Conservation (phyloP, 192 early-diverging fungal genomes). For the Mortierella hygrophila region DNA sequence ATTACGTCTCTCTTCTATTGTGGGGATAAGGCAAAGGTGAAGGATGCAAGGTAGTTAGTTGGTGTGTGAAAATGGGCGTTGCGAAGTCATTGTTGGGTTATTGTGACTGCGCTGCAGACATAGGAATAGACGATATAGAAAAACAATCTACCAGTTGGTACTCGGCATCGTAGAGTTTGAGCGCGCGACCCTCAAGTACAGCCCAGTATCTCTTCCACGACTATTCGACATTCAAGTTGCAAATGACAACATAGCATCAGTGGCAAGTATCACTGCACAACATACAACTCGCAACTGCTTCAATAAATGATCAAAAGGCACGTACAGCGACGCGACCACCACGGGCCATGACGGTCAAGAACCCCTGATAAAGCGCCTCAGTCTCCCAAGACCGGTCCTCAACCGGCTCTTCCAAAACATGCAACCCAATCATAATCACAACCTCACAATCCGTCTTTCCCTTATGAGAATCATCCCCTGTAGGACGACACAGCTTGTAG, state of each 20-base stretch:
- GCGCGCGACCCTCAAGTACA: constrained; percentile 35
- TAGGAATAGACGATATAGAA: neutral
- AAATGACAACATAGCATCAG: neutral
- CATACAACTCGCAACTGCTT: neutral
- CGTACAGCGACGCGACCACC: constrained; percentile 36
- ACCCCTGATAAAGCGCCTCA: constrained; percentile 26
- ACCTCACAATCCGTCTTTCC: constrained; percentile 44
- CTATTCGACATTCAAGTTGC: neutral
- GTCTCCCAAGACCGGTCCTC: constrained; percentile 49
- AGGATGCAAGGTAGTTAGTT: neutral
- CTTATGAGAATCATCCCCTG: neutral
- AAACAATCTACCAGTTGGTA: constrained; percentile 32
- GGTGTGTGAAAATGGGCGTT: too few species aligned
- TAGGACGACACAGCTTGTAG: constrained; percentile 17
- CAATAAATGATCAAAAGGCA: neutral
- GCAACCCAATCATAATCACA: constrained; percentile 36
- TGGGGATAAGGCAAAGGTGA: too few species aligned
- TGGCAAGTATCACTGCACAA: neutral
- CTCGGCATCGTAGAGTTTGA: constrained; percentile 50
- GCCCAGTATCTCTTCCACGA: constrained; percentile 51
- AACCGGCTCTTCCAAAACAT: constrained; percentile 39
- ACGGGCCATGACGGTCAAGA: constrained; percentile 43
- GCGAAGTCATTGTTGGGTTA: neutral
- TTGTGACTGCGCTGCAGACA: neutral
- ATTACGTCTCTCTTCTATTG: constrained; percentile 7